phyloP scores from a whole-genome alignment of 768 basidiomycete genomes.

The Pleurotus tuber-regium region DNA sequence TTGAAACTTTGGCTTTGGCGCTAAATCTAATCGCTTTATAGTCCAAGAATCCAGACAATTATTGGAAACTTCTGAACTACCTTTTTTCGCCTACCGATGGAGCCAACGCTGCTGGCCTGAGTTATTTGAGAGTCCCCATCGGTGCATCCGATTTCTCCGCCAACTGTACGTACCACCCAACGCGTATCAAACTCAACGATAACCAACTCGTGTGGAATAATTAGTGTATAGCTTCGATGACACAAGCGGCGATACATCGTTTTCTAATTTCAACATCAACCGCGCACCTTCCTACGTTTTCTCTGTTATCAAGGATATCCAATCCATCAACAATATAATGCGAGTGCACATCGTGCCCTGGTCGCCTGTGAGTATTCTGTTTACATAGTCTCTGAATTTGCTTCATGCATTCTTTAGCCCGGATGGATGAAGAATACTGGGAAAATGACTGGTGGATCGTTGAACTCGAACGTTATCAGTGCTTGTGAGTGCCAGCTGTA shows the following conservation, averaged over 20 bases:
- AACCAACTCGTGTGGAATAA: constrained; percentile 7
- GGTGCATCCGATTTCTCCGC: constrained; percentile 76
- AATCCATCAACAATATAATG: constrained; percentile 47
- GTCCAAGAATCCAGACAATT: constrained; percentile 51
- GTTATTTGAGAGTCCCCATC: constrained; percentile 66
- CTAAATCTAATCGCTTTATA: constrained; percentile 19
- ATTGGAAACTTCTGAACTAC: constrained; percentile 54
- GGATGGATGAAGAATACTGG: constrained; percentile 75
- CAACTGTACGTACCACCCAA: constrained; percentile 33
- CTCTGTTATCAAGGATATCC: constrained; percentile 61
- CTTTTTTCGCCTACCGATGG: constrained; percentile 65
- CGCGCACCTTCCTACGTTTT: constrained; percentile 62
- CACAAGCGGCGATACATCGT: constrained; percentile 55
- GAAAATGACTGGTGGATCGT: constrained; percentile 65
- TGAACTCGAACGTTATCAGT: constrained; percentile 45
- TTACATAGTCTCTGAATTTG: neutral
- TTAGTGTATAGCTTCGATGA: constrained; percentile 70
- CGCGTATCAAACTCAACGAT: neutral
- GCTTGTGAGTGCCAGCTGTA: constrained; percentile 45
- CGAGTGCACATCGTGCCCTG: constrained; percentile 65
- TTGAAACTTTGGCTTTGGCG: neutral
- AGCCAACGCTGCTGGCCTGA: constrained; percentile 61
- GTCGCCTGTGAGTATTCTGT: constrained; percentile 58
- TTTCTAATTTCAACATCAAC: constrained; percentile 55
- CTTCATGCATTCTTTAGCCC: constrained; percentile 42